Conservation (phyloP, 371 early-diverging fungal species). For the Mucor mucedo region DNA sequence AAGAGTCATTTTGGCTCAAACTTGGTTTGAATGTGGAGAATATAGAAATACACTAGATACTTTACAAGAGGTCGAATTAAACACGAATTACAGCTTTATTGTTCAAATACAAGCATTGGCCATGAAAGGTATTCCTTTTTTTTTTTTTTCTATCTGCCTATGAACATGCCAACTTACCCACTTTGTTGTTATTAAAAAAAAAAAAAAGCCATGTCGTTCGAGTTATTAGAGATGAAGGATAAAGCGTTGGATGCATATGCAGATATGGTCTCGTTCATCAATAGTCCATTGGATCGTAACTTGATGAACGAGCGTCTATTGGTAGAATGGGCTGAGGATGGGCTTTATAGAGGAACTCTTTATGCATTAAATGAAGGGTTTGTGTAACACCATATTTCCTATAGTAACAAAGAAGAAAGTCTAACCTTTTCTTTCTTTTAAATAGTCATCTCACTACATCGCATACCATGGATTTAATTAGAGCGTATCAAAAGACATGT, state of each 20-base stretch:
- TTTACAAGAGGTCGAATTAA: conserved; percentile 20
- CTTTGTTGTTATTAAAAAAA: neutral
- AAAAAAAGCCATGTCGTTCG: conserved; percentile 51
- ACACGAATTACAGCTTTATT: conserved; percentile 51
- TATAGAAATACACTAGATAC: conserved; percentile 36
- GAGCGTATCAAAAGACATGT: conserved; percentile 56
- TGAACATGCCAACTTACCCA: neutral
- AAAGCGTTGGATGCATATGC: conserved; percentile 56
- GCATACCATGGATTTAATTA: conserved; percentile 27
- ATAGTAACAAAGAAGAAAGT: neutral
- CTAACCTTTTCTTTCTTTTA: too few relatives aligned
- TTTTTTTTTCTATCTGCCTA: neutral
- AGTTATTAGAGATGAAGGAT: conserved; percentile 47
- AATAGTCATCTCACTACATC: neutral
- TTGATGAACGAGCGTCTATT: conserved; percentile 50
- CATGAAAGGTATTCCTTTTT: conserved; percentile 46
- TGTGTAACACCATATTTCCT: conserved; percentile 17
- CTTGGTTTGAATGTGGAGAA: conserved; percentile 42
- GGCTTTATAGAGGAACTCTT: conserved; percentile 67
- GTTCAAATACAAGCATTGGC: conserved; percentile 49
- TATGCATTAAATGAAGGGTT: conserved; percentile 59
- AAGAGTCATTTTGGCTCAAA: conserved; percentile 43
- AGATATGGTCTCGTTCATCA: conserved; percentile 38
- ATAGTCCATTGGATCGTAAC: conserved; percentile 21
- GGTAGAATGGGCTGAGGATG: conserved; percentile 72